These are phyloP conservation scores for Perkinsus olseni DNA, from an alignment of 169 alveolate genomes.

Conservation along the genomic window DNA sequence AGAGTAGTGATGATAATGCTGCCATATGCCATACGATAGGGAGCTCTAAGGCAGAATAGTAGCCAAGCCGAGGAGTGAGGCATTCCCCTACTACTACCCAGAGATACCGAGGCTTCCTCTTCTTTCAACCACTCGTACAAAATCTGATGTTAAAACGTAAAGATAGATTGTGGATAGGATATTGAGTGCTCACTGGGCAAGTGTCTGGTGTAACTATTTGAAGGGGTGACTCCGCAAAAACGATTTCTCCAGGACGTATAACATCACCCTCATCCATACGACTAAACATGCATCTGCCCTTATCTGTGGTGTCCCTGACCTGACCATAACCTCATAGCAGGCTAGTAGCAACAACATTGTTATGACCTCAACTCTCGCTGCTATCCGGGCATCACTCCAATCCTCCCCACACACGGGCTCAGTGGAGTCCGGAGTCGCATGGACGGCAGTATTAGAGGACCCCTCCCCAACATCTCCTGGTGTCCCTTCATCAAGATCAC, in stretches of 20 bases:
- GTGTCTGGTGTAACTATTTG: constrained; percentile 36
- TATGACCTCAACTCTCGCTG: background rate
- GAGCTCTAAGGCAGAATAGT: constrained; percentile 12
- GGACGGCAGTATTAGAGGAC: background rate
- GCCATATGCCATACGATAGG: constrained; percentile 60
- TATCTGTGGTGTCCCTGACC: constrained; percentile 16
- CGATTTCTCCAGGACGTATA: constrained; percentile 31
- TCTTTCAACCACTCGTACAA: background rate
- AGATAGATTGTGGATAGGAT: background rate
- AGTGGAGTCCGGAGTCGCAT: background rate
- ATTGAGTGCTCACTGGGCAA: constrained; percentile 22
- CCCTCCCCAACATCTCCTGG: background rate
- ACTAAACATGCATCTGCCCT: constrained; percentile 24
- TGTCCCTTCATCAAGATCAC: background rate
- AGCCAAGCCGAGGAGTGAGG: background rate
- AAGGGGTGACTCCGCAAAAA: constrained; percentile 34
- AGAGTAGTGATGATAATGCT: constrained; percentile 41
- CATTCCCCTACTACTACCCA: background rate
- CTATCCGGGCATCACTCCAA: background rate
- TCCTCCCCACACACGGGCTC: background rate
- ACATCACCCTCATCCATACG: constrained; percentile 16
- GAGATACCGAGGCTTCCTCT: background rate
- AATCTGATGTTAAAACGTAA: background rate
- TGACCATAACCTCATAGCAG: background rate
- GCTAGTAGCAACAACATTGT: background rate